Base-by-base conservation (phyloP, 2,329 filamentous ascomycete species). In the Trichothecium sympodiale region DNA sequence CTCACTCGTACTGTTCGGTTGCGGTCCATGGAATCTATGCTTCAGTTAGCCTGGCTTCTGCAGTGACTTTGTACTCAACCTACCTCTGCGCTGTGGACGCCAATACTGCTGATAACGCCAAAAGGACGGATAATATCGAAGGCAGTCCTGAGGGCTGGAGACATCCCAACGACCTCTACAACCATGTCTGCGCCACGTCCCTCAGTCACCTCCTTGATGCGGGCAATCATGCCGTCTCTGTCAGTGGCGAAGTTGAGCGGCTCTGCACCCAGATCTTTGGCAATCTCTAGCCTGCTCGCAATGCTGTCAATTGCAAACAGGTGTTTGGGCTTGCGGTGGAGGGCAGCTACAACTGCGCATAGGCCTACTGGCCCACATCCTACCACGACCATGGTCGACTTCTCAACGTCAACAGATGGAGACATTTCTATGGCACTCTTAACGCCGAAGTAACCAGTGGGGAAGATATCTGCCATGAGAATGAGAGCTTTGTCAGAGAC, bases 381-480 rank as follows among this genome's bases (percentile, higher is more conserved):
- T 40, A 94, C 74, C 15, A 94, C 63, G 2, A 93, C 82, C 0
- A 86, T 77, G 0, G 80, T 83, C 40, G 77, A 74, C 12, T 62
- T 47, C n/a, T 54, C 49, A n/a, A 59, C 41, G 17, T 54, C 43
- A 5, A 51, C 41, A n/a, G 41, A 45, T 16, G 49, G 45, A 28
- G 80, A 66, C 50, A 79, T 61, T 23, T 35, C 33, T 55, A 94
- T 80, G 6, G 78, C 88, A 50, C 86, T 91, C 38, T 71, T 69
- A 4, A 83, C 83, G 6, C 84, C 87, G 47, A 88, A 94, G 60
- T 77, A 94, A 7, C 88, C 83, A 0, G 80, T 85, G 2, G 87
- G 87, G 57, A 91, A 94, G 48, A 94, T 93, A 52, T 94, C 87
- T 13, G 84, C 86, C 87, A 94, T 94, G 17, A 94, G 69, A 6